Percentiles rank a stretch among this genome's conserved stretches.
Evolutionary conservation across 2,329 filamentous ascomycete genomes (phyloP).

Genomic region (Tricladium varicosporioides): DNA sequence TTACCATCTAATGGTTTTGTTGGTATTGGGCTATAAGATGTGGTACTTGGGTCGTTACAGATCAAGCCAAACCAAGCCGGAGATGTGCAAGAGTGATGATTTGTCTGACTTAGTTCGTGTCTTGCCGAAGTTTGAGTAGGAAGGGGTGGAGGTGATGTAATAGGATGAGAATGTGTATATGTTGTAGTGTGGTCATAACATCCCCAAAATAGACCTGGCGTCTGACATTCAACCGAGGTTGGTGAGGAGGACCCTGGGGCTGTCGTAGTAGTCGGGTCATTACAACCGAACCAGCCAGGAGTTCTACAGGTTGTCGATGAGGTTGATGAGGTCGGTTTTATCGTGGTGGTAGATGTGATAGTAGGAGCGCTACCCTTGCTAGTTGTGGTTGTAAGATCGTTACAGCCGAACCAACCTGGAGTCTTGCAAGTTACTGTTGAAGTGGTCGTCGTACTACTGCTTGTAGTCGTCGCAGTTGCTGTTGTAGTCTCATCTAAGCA

Average conservation of each 20-base stretch:
- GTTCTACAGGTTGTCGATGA: conserved; percentile 37
- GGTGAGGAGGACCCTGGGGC: conserved; percentile 31
- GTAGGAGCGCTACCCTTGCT: conserved; percentile 33
- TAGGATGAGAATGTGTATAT: conserved; percentile 34
- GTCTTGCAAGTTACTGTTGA: conserved; percentile 41
- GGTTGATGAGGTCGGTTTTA: conserved; percentile 24
- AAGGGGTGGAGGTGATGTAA: conserved; percentile 35
- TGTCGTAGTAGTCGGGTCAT: conserved; percentile 46
- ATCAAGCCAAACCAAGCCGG: conserved; percentile 31
- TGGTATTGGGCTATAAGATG: conserved; percentile 11
- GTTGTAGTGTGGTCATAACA: conserved; percentile 44
- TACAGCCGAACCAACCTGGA: conserved; percentile 47
- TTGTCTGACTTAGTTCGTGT: conserved; percentile 27
- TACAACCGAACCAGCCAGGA: conserved; percentile 46
- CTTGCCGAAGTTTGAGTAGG: conserved; percentile 19
- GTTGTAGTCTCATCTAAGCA: conserved; percentile 43
- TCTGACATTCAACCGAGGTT: conserved; percentile 43
- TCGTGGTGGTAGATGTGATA: conserved; percentile 20
- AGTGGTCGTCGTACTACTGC: conserved; percentile 31
- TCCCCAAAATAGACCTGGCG: conserved; percentile 58
- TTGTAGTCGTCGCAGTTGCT: conserved; percentile 26
- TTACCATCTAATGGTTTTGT: conserved; percentile 15
- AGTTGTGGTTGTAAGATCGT: conserved; percentile 46
- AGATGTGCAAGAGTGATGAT: conserved; percentile 26
- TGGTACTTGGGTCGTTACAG: conserved; percentile 29